Evolutionary conservation across 768 basidiomycete species (phyloP), one percentile per base, ranked within the genome.

Genomic region (Cubamyces lactineus): DNA sequence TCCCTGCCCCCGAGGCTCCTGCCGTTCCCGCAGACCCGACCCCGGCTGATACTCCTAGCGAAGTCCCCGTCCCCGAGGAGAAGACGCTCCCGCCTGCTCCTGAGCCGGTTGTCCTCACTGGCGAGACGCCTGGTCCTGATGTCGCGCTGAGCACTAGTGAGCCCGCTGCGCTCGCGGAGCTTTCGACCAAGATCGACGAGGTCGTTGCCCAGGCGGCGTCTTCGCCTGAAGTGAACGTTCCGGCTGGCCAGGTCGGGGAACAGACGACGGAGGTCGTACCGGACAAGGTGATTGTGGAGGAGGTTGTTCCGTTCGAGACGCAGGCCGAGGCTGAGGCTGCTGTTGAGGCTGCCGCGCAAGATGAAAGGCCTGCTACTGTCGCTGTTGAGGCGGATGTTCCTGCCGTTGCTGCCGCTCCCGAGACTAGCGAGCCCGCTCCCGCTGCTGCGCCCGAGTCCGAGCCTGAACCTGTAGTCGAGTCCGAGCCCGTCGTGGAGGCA

Each of bases 111-210:
- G 71, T 75, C 2, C 63, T 71, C 38, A 55, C 73, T 4, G 73
- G 71, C 2, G 67, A 70, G 28, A 75, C 74, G 6, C 69, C 71
- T 9, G 70, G 69, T 2, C 69, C 71, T 17, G 65, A 74, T 48
- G 53, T 72, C 30, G 73, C 73, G 39, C 61, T 73, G 43, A 59
- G 63, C 53, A 71, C 71, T 19, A 75, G 72, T 52, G 73, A 76
- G 61, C 67, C 72, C 24, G 70, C 65, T 13, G 66, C 68, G 13
- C 24, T 69, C 38, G 70, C 62, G 21, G 63, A 69, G 24, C 55
- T 59, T 7, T 63, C 55, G n/a, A 19, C 47, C 30, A 60, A 64
- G 58, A 43, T 64, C 28, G 58, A 64, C 58, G 58, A 55, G 49
- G 19, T 63, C 41, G 57, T 65, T 28, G 57, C 57, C 7, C 26